Conservation (phyloP, 1,139 yeast species). For the Geotrichum restrictum region DNA sequence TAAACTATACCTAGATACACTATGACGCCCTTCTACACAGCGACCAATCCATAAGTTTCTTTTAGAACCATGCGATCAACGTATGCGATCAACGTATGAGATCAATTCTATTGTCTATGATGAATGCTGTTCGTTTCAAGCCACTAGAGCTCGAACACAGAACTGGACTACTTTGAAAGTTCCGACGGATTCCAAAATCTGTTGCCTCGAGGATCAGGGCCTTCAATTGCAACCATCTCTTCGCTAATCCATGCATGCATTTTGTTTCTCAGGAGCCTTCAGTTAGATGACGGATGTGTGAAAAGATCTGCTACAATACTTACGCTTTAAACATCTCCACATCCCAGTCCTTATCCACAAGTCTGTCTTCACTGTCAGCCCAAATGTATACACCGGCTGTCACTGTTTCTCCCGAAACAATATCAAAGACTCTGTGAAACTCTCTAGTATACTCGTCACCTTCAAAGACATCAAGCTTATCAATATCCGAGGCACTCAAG, state of each 20-base stretch:
- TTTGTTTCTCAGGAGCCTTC: constrained; percentile 2
- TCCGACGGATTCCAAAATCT: constrained; percentile 10
- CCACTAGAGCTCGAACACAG: too few species aligned
- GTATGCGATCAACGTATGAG: too few species aligned
- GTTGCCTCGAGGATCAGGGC: constrained; percentile 12
- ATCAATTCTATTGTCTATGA: too few species aligned
- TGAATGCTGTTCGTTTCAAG: too few species aligned
- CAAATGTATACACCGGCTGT: constrained; percentile 31
- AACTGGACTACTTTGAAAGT: not conserved
- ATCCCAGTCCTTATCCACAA: constrained; percentile 13
- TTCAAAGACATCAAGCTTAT: constrained; percentile 34
- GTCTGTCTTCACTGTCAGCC: constrained; percentile 24
- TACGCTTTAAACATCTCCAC: constrained; percentile 12
- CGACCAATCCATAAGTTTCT: too few species aligned
- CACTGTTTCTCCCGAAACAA: constrained; percentile 20
- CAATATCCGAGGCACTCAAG: constrained; percentile 27
- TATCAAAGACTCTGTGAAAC: constrained; percentile 27
- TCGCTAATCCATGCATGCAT: constrained; percentile 17
- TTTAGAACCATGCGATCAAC: too few species aligned
- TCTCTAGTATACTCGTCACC: constrained; percentile 35
- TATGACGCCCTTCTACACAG: too few species aligned
- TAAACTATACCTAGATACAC: too few species aligned
- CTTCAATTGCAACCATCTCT: constrained; percentile 13
- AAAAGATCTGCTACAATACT: too few species aligned
- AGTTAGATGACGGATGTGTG: too few species aligned